Evolutionary conservation across 2,329 filamentous ascomycete species (phyloP).

Genomic region (Penicillium decumbens): DNA sequence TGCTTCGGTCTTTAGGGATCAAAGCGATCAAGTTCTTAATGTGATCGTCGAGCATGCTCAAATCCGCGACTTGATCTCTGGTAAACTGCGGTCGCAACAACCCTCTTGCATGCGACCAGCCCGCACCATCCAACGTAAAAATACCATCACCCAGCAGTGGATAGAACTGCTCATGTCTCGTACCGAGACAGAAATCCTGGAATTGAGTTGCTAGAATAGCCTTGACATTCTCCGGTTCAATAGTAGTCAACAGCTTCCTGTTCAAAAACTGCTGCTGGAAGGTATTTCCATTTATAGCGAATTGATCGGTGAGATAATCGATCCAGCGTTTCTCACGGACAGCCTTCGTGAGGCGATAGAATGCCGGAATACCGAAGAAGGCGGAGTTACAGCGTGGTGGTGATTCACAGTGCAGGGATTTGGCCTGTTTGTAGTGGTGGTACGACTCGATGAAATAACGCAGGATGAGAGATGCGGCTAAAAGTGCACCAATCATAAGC

Average conservation of each 20-base stretch:
- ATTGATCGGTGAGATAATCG: conserved; percentile 26
- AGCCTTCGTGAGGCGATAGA: conserved; percentile 23
- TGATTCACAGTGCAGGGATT: conserved; percentile 26
- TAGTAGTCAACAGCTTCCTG: conserved; percentile 25
- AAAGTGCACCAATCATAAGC: conserved; percentile 19
- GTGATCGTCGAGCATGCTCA: conserved; percentile 76
- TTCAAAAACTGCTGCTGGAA: conserved; percentile 23
- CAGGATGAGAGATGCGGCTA: conserved; percentile 20
- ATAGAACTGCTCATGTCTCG: conserved; percentile 62
- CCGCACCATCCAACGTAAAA: conserved; percentile 65
- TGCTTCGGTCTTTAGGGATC: conserved; percentile 45
- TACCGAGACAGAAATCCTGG: conserved; percentile 73
- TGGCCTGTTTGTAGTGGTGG: conserved; percentile 24
- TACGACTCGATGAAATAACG: conserved; percentile 20
- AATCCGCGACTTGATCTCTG: conserved; percentile 65
- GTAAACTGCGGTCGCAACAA: conserved; percentile 83
- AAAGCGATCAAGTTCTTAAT: conserved; percentile 64
- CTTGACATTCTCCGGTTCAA: conserved; percentile 64
- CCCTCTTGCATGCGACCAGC: conserved; percentile 74
- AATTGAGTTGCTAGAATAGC: conserved; percentile 81
- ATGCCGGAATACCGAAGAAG: conserved; percentile 26
- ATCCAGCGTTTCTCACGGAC: conserved; percentile 30
- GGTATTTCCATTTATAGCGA: conserved; percentile 24
- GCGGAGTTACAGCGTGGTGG: conserved; percentile 6
- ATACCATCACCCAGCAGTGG: conserved; percentile 48